Evolutionary conservation across 257 asterid genomes (phyloP).

Genomic region (Solanum appendiculatum): DNA sequence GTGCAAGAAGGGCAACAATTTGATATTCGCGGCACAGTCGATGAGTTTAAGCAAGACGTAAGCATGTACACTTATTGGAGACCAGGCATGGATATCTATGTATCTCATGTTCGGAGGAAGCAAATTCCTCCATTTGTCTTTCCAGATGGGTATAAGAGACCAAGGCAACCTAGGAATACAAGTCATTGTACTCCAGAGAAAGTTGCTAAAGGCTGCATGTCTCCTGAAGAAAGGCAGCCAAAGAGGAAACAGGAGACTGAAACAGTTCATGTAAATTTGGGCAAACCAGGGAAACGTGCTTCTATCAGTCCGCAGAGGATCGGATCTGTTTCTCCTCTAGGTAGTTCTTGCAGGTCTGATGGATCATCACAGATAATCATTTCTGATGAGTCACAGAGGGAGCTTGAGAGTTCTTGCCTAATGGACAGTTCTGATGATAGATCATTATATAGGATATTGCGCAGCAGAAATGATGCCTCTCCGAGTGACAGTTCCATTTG

Average conservation of each 20-base stretch:
- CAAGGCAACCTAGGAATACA: background rate
- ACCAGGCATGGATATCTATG: slow-evolving; percentile 27
- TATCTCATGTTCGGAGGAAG: slow-evolving; percentile 26
- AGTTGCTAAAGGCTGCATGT: background rate
- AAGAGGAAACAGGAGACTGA: slow-evolving; percentile 4
- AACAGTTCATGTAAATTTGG: background rate
- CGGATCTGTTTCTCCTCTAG: background rate
- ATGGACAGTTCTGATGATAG: background rate
- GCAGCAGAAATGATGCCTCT: background rate
- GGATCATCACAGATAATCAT: slow-evolving; percentile 1
- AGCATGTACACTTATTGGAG: slow-evolving; percentile 17
- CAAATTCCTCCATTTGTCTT: slow-evolving; percentile 21
- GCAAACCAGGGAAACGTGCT: background rate
- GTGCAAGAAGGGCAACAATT: slow-evolving; percentile 25
- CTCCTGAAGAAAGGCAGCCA: background rate
- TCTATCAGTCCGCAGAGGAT: slow-evolving; percentile 1
- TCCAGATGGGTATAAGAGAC: slow-evolving; percentile 21
- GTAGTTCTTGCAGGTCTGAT: slow-evolving; percentile 2
- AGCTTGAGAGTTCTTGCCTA: background rate
- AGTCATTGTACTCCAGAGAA: slow-evolving; percentile 1
- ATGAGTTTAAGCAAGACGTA: slow-evolving; percentile 26
- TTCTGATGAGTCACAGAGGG: slow-evolving; percentile 4
- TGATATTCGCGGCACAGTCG: slow-evolving; percentile 28
- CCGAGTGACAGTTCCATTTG: background rate
- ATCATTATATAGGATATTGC: background rate